Evolutionary conservation across 1,284 basidiomycete species (phyloP).

Genomic region (Mycena sp.): DNA sequence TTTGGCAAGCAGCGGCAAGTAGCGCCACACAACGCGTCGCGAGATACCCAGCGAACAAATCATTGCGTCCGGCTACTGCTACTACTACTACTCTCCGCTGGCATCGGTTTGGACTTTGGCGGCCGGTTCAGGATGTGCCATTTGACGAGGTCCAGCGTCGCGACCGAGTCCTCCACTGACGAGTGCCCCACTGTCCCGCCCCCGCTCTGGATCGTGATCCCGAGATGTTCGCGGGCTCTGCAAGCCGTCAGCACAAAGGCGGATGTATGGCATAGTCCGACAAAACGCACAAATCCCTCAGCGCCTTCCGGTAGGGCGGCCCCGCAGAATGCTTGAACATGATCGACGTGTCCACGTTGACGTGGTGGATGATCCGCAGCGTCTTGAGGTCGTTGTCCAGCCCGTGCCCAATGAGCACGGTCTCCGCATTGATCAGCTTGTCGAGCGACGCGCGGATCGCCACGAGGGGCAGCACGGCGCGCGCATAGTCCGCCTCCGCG

Average conservation of each 20-base stretch:
- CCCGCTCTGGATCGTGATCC: constrained; percentile 80
- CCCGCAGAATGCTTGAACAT: constrained; percentile 87
- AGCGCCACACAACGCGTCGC: constrained; percentile 18
- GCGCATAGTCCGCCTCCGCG: constrained; percentile 64
- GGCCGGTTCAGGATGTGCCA: constrained; percentile 69
- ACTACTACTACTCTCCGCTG: background rate
- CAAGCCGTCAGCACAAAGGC: background rate
- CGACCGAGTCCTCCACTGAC: constrained; percentile 84
- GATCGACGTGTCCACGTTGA: constrained; percentile 85
- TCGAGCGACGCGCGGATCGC: constrained; percentile 75
- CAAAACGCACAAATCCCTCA: constrained; percentile 79
- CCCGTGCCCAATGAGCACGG: constrained; percentile 86
- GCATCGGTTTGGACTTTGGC: constrained; percentile 47
- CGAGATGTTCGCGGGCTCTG: constrained; percentile 82
- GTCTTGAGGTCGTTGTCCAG: constrained; percentile 93
- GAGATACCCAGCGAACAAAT: background rate
- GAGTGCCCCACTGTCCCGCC: constrained; percentile 82
- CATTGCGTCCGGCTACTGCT: background rate
- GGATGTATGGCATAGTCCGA: background rate
- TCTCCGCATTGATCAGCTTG: constrained; percentile 76
- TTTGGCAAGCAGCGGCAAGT: constrained; percentile 10
- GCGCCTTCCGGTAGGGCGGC: constrained; percentile 78
- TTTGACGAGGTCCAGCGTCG: constrained; percentile 86
- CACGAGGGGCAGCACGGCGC: constrained; percentile 71
- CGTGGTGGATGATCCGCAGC: constrained; percentile 83